A percentile compares a stretch with the other conserved stretches of the same genome.
Conservation (phyloP, 2,329 filamentous ascomycete genomes). For the Rhinocladiella mackenziei region DNA sequence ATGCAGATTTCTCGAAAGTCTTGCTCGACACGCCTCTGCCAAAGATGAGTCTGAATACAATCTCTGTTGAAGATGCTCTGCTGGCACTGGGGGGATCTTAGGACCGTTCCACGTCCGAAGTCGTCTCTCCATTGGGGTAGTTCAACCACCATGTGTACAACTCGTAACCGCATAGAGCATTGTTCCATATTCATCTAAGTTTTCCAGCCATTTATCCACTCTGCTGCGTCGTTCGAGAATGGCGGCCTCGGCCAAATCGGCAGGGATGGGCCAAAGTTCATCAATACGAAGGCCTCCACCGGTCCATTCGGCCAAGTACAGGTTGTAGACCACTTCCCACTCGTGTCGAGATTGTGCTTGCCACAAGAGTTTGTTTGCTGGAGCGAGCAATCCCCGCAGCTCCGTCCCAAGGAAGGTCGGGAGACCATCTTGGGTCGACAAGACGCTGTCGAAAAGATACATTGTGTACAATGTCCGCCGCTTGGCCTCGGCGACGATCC, state of each 20-base stretch:
- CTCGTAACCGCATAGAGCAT: constrained; percentile 51
- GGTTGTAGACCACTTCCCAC: constrained; percentile 47
- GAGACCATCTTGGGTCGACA: constrained; percentile 43
- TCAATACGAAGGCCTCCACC: constrained; percentile 45
- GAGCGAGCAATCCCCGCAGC: constrained; percentile 44
- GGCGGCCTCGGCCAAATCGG: constrained; percentile 32
- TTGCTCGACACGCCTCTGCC: not conserved
- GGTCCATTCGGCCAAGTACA: constrained; percentile 42
- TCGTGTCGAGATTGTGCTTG: constrained; percentile 33
- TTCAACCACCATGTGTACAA: constrained; percentile 40
- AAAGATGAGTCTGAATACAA: constrained; percentile 38
- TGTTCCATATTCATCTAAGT: constrained; percentile 52
- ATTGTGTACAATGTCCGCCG: constrained; percentile 50
- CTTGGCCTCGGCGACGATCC: constrained; percentile 53
- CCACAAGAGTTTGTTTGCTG: constrained; percentile 46
- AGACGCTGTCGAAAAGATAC: constrained; percentile 53
- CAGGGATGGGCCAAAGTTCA: constrained; percentile 48
- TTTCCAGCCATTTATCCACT: constrained; percentile 50
- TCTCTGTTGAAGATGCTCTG: constrained; percentile 20
- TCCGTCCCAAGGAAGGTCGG: constrained; percentile 51
- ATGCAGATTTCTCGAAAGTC: constrained; percentile 1
- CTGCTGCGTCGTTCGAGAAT: constrained; percentile 32
- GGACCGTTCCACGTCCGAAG: not conserved
- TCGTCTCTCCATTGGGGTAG: not conserved
- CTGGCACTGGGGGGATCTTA: not conserved